phyloP scores from a whole-genome alignment of 805 yeast genomes.

The Torulaspora indica region DNA sequence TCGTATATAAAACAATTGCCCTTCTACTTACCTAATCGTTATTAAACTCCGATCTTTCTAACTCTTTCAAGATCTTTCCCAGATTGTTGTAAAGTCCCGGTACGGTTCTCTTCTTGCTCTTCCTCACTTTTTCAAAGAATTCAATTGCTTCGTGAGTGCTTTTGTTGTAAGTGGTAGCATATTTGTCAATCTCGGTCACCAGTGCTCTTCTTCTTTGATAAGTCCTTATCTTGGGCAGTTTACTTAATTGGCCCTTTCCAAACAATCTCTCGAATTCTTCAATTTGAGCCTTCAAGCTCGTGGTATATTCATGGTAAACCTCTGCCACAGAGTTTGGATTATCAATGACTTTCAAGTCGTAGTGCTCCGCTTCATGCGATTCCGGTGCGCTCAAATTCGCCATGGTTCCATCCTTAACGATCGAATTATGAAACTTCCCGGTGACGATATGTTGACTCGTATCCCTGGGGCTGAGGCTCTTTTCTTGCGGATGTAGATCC shows the following conservation, averaged over 20 bases:
- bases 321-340: slow-evolving; percentile 34
- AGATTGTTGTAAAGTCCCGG: slow-evolving; percentile 38
- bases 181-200: slow-evolving; percentile 36
- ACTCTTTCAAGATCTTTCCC: slow-evolving; percentile 29
- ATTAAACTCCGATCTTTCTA: neutral
- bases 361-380: slow-evolving; percentile 6
- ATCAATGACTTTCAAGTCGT: slow-evolving; percentile 32
- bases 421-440: neutral
- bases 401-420: neutral
- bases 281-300: slow-evolving; percentile 34
- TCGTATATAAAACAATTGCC: slow-evolving; percentile 2
- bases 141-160: slow-evolving; percentile 30
- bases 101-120: slow-evolving; percentile 34
- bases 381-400: neutral
- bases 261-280: slow-evolving; percentile 35
- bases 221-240: slow-evolving; percentile 37
- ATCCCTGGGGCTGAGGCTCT: neutral
- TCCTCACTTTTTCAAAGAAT: slow-evolving; percentile 33
- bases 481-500: neutral
- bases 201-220: slow-evolving; percentile 38
- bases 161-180: slow-evolving; percentile 28
- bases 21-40: neutral
- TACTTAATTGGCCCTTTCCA: slow-evolving; percentile 27
- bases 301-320: slow-evolving; percentile 34
- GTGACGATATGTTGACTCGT: neutral